Evolutionary conservation across 495 filamentous ascomycete species (phyloP).

Genomic region (Letharia columbiana): DNA sequence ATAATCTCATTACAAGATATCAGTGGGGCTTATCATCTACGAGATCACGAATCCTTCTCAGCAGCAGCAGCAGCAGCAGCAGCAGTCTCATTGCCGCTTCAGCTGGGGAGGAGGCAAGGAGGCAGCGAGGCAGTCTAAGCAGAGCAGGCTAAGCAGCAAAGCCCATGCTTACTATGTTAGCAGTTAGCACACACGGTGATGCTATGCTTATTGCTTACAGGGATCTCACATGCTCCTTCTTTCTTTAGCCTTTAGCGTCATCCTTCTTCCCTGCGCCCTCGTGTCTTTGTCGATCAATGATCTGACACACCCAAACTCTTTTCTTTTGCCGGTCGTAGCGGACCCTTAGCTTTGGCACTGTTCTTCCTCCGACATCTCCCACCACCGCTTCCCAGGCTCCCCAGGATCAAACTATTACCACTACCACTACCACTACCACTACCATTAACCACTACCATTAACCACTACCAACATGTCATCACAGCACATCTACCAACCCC

Average conservation of each 20-base stretch:
- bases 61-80: neutral
- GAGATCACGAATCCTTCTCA: neutral
- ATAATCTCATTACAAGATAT: neutral
- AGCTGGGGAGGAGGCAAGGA: neutral
- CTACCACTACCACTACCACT: neutral
- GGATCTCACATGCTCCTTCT: neutral
- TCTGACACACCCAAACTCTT: slow-evolving; percentile 9
- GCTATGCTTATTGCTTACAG: no score
- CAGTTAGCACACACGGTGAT: neutral
- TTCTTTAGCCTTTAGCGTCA: neutral
- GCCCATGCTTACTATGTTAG: neutral
- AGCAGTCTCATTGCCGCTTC: neutral
- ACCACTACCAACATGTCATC: neutral
- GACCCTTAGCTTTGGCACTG: neutral
- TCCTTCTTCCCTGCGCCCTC: slow-evolving; percentile 12
- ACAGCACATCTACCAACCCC: neutral
- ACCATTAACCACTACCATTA: neutral
- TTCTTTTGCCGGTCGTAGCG: neutral
- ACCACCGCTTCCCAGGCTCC: neutral
- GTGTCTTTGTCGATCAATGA: slow-evolving; percentile 13
- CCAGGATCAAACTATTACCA: neutral
- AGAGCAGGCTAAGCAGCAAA: neutral
- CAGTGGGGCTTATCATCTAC: neutral
- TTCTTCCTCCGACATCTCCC: neutral
- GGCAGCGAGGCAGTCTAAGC: neutral